Base-by-base conservation (phyloP, 257 asterid species). In the Prunella vulgaris region DNA sequence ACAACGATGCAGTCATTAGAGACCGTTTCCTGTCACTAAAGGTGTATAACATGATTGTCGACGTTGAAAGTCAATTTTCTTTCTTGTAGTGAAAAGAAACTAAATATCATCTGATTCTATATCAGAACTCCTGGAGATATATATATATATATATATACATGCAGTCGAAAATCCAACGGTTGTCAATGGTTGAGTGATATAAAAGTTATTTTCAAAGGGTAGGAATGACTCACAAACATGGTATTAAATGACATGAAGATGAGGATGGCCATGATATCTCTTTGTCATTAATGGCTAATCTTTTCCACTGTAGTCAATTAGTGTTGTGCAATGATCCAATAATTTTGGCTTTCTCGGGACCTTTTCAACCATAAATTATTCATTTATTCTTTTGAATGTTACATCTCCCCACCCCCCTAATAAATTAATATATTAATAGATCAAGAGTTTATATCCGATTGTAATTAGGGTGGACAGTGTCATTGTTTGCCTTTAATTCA, bases 201-300 rank as follows among this genome's bases (percentile, higher is more conserved):
- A 21, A 10, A 53, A 53, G 27, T 21, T 5, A 6, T 15, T 44
- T 44, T 44, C 20, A 44, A 9, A 10, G n/a, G 30, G 32, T 10
- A 52, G 46, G 58, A 33, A 25, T 51, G 58, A 51, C 68, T 10
- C 5, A 7, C 54, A 7, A 56, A 48, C 52, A 37, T 17, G 51
- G 53, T 51, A 60, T 33, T 66, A 18, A 74, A 59, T 71, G 68
- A 44, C 38, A 27, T 48, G 60, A 22, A 60, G 10, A 38, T 48
- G 54, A 27, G 60, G 35, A 6, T 20, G 61, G 69, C 48, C 54
- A 17, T 24, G 54, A 37, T 74, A 18, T 21, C 37, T 46, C 28
- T 64, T 46, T 40, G 32, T 56, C 37, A 48, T 66, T 74, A 46
- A 66, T 59, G 56, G 49, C 28, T 8, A 51, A 10, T 17, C 25